These are phyloP conservation scores for Adiantum capillusveneris DNA, from an alignment of 75 land plant genomes.

Conservation along the genomic window DNA sequence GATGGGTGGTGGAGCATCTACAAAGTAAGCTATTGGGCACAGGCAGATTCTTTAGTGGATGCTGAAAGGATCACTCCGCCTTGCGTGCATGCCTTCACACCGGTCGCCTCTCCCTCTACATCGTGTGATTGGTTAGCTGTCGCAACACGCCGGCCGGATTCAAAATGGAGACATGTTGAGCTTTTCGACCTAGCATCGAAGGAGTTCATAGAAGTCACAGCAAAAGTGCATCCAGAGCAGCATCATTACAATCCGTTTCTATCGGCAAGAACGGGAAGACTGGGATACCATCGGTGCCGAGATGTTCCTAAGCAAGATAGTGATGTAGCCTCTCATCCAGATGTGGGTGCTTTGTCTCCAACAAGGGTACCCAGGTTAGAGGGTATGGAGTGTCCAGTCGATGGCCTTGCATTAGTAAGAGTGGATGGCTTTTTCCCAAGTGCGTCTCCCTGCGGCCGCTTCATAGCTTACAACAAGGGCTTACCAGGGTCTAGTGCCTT, in stretches of 20 bases:
- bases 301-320: slow-evolving; percentile 9
- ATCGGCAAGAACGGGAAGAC: slow-evolving; percentile 12
- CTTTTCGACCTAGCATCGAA: slow-evolving; percentile 25
- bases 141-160: slow-evolving; percentile 32
- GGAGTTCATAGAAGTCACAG: slow-evolving; percentile 21
- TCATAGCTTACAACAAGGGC: slow-evolving; percentile 24
- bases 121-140: slow-evolving; percentile 28
- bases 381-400: slow-evolving; percentile 17
- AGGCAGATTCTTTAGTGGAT: slow-evolving; percentile 7
- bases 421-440: slow-evolving; percentile 38
- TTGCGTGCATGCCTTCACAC: slow-evolving; percentile 72
- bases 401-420: slow-evolving; percentile 8
- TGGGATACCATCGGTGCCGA: slow-evolving; percentile 48
- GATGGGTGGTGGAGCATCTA: slow-evolving; percentile 91
- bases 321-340: too few species aligned
- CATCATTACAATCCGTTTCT: slow-evolving; percentile 54
- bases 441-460: slow-evolving; percentile 37
- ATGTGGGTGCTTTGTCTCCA: too few species aligned
- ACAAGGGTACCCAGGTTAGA: slow-evolving; percentile 21
- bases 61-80: slow-evolving; percentile 59
- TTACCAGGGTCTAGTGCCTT: slow-evolving; percentile 3
- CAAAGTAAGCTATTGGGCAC: slow-evolving; percentile 25
- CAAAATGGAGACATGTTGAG: slow-evolving; percentile 35
- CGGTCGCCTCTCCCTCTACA: slow-evolving; percentile 33
- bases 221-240: slow-evolving; percentile 18